Conservation (phyloP, 2,329 filamentous ascomycete genomes). For the Shiraia sp. region DNA sequence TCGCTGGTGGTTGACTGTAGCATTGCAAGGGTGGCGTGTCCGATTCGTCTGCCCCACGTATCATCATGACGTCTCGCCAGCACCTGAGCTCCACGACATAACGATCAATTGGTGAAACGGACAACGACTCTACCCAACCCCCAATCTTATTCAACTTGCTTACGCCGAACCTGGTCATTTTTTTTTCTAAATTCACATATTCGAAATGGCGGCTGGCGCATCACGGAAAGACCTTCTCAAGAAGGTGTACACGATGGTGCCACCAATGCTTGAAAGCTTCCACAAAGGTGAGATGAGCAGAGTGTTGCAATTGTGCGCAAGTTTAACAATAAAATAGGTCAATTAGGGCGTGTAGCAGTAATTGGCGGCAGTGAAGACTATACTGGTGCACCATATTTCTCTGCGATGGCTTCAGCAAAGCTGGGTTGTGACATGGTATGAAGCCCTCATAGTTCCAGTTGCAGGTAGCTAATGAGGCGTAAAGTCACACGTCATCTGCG, state of each 20-base stretch:
- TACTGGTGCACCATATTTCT: constrained; percentile 96
- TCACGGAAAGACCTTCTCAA: constrained; percentile 74
- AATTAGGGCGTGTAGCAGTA: constrained; percentile 87
- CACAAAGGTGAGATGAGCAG: constrained; percentile 76
- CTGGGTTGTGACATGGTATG: constrained; percentile 87
- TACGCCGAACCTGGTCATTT: background rate
- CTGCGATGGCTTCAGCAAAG: constrained; percentile 91
- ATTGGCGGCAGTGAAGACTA: constrained; percentile 96
- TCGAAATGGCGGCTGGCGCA: constrained; percentile 52
- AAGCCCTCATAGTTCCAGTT: background rate
- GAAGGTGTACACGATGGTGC: constrained; percentile 87
- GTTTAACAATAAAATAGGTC: constrained; percentile 60
- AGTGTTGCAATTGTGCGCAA: no score
- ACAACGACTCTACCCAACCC: background rate
- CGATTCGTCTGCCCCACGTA: constrained; percentile 18
- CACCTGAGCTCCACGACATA: constrained; percentile 13
- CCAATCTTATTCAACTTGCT: background rate
- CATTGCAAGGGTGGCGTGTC: constrained; percentile 15
- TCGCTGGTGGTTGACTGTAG: constrained; percentile 4
- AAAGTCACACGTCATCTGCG: constrained; percentile 93
- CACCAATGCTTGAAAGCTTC: constrained; percentile 92
- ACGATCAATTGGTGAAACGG: constrained; percentile 1
- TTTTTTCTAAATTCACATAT: background rate
- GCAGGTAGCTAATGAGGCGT: constrained; percentile 16
- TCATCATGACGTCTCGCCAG: constrained; percentile 23